Conservation (phyloP, 2,329 filamentous ascomycete genomes). For the Aureobasidium sp. region DNA sequence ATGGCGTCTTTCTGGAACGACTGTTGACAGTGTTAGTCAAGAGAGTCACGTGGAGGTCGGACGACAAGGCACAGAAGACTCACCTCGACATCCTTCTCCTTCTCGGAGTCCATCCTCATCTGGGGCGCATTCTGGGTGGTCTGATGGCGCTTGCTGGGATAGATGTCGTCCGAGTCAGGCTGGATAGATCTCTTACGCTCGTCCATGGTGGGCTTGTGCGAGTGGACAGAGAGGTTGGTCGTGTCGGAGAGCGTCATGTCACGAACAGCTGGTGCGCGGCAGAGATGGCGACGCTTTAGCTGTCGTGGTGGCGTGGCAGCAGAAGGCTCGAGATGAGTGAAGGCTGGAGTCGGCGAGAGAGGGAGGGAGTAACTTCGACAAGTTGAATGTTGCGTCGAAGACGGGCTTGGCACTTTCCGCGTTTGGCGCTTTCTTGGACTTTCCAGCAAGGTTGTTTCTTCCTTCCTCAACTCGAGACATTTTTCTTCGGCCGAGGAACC, state of each 20-base stretch:
- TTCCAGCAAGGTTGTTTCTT: background rate
- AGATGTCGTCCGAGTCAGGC: constrained; percentile 71
- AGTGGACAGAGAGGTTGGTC: constrained; percentile 66
- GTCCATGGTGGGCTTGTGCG: constrained; percentile 93
- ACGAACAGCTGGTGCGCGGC: constrained; percentile 23
- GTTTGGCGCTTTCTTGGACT: background rate
- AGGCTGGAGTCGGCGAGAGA: background rate
- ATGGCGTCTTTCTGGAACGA: constrained; percentile 94
- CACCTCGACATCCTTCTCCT: constrained; percentile 67
- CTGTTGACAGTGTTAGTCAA: constrained; percentile 41
- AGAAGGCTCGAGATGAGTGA: background rate
- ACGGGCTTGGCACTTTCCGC: background rate
- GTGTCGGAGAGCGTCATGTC: constrained; percentile 77
- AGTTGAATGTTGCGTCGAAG: background rate
- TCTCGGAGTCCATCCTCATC: constrained; percentile 54
- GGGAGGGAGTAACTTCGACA: background rate
- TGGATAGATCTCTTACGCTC: constrained; percentile 94
- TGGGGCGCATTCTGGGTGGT: constrained; percentile 66
- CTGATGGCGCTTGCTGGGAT: constrained; percentile 84
- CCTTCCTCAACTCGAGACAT: background rate
- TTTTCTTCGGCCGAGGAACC: background rate
- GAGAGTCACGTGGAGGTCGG: constrained; percentile 17
- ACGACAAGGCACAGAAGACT: constrained; percentile 36
- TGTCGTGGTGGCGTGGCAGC: constrained; percentile 4
- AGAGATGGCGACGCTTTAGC: background rate